Conservation (phyloP, 768 basidiomycete species). For the Calocera cornea region DNA sequence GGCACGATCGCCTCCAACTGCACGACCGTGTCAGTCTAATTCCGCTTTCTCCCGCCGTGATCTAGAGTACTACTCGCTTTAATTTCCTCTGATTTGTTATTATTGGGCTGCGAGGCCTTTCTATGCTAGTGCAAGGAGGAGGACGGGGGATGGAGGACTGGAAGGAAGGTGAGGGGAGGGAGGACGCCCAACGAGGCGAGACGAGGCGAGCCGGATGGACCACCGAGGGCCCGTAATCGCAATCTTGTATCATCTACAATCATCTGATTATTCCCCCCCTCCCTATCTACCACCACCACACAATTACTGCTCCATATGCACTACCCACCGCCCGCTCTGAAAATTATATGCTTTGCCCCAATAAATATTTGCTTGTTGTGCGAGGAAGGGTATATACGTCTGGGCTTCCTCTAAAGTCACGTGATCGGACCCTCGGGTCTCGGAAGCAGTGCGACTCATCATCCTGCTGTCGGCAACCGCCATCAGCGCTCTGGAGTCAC, state of each 20-base stretch:
- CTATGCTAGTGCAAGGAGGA: not conserved
- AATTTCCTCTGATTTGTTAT: not conserved
- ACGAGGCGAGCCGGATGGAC: not conserved
- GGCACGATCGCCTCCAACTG: not conserved
- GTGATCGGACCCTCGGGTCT: too few relatives aligned
- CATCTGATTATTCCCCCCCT: not conserved
- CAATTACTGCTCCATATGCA: too few relatives aligned
- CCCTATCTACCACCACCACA: too few relatives aligned
- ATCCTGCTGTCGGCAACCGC: too few relatives aligned
- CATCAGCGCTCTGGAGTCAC: too few relatives aligned
- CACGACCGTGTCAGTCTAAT: not conserved
- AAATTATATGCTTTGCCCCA: too few relatives aligned
- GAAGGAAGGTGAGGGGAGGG: not conserved
- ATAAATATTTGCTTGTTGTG: too few relatives aligned
- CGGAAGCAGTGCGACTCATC: too few relatives aligned
- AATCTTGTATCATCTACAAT: conserved; percentile 4
- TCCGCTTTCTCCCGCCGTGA: not conserved
- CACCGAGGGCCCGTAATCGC: not conserved
- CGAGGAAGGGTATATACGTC: too few relatives aligned
- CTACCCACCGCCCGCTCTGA: too few relatives aligned
- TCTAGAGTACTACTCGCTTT: not conserved
- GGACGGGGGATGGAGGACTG: not conserved
- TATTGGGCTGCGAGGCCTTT: not conserved
- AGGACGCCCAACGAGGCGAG: too few relatives aligned
- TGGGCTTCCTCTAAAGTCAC: too few relatives aligned